Percentiles rank a stretch among this genome's conserved stretches.
phyloP scores from a whole-genome alignment of 2,329 filamentous ascomycete genomes.

The Ophiostoma angusticollis region DNA sequence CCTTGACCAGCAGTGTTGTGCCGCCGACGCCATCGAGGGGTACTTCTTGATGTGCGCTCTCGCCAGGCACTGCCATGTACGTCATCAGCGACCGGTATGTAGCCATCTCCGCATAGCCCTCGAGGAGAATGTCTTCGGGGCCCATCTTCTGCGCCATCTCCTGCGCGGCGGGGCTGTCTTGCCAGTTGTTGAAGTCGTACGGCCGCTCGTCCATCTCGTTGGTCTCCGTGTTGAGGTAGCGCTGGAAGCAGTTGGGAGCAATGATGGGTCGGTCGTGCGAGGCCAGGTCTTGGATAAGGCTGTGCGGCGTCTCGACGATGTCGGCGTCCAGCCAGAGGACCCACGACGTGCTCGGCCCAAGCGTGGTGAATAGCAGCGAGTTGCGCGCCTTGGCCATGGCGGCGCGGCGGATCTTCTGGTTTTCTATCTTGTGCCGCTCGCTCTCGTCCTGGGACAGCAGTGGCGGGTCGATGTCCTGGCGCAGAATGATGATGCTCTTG shows the following conservation, averaged over 20 bases:
- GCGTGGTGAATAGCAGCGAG: conserved; percentile 84
- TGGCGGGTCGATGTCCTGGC: conserved; percentile 86
- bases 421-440: conserved; percentile 81
- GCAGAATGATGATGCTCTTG: conserved; percentile 82
- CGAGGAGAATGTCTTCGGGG: conserved; percentile 80
- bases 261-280: conserved; percentile 80
- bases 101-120: conserved; percentile 86
- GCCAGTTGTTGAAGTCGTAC: conserved; percentile 98
- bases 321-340: conserved; percentile 93
- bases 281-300: conserved; percentile 84
- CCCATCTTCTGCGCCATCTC: conserved; percentile 69
- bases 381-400: conserved; percentile 92
- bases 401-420: conserved; percentile 75
- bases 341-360: conserved; percentile 86
- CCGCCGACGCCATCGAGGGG: conserved; percentile 87
- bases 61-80: conserved; percentile 51
- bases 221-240: conserved; percentile 57
- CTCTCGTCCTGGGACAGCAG: conserved; percentile 68
- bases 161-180: conserved; percentile 71
- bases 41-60: conserved; percentile 50
- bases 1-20: conserved; percentile 84
- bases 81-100: conserved; percentile 91
- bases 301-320: conserved; percentile 73
- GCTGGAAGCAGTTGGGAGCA: conserved; percentile 90
- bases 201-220: conserved; percentile 63